Evolutionary conservation across 2,329 filamentous ascomycete genomes (phyloP).

Genomic region (Didymella lethalis): DNA sequence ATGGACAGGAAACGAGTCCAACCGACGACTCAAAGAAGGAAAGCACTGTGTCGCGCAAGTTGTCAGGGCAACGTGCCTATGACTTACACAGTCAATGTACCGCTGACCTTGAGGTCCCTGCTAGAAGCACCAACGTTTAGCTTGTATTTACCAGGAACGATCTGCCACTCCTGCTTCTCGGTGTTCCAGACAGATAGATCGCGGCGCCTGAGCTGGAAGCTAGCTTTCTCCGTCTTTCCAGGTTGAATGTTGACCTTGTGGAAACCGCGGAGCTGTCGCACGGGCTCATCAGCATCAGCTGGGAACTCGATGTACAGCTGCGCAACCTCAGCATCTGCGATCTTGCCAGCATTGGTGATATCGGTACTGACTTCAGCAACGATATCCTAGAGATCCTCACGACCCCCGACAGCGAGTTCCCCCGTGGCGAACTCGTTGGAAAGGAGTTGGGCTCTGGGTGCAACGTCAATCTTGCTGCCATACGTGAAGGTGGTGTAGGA

Average conservation of each 20-base stretch:
- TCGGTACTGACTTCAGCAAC: slow-evolving; percentile 47
- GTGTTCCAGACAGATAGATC: slow-evolving; percentile 51
- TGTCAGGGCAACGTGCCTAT: not conserved
- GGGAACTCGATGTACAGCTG: slow-evolving; percentile 52
- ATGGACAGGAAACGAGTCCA: not conserved
- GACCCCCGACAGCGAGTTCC: slow-evolving; percentile 38
- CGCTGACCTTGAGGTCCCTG: slow-evolving; percentile 47
- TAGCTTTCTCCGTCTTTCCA: slow-evolving; percentile 42
- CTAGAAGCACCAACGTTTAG: slow-evolving; percentile 48
- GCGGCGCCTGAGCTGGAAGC: slow-evolving; percentile 46
- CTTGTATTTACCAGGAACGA: slow-evolving; percentile 45
- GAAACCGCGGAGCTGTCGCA: slow-evolving; percentile 50
- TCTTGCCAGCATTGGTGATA: slow-evolving; percentile 47
- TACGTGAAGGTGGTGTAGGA: slow-evolving; percentile 77
- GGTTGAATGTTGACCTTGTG: slow-evolving; percentile 45
- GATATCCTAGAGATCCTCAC: slow-evolving; percentile 45
- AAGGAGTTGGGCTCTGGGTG: slow-evolving; percentile 7
- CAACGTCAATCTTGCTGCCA: slow-evolving; percentile 22
- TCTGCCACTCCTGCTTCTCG: slow-evolving; percentile 44
- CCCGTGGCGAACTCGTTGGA: slow-evolving; percentile 58
- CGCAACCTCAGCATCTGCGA: slow-evolving; percentile 49
- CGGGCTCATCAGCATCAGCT: slow-evolving; percentile 38
- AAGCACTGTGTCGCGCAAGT: not conserved
- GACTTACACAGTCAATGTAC: slow-evolving; percentile 43
- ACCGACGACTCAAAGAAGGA: not conserved